Evolutionary conservation across 2,329 filamentous ascomycete genomes (phyloP).

Genomic region (Aspergillus costaricaensis): DNA sequence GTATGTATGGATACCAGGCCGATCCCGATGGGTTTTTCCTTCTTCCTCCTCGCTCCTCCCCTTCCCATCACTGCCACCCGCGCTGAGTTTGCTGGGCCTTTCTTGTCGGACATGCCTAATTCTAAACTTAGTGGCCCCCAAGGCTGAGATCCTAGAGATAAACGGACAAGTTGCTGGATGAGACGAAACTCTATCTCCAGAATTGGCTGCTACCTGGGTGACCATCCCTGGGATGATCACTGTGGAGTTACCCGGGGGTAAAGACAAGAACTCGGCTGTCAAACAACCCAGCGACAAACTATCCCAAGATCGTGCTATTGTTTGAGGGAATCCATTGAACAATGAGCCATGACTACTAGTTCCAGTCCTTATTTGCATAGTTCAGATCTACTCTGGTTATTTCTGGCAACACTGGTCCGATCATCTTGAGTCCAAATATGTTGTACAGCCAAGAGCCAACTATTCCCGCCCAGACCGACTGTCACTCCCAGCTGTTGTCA

Average conservation of each 20-base stretch:
- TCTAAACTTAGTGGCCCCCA: not conserved
- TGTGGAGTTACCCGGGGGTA: conserved; percentile 10
- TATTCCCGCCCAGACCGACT: conserved; percentile 16
- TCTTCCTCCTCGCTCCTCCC: no score
- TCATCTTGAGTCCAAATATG: not conserved
- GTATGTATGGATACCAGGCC: conserved; percentile 3
- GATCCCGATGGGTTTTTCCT: not conserved
- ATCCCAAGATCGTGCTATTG: not conserved
- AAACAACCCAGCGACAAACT: not conserved
- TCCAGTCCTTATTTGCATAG: conserved; percentile 2
- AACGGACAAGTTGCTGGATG: not conserved
- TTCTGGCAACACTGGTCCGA: not conserved
- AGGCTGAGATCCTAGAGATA: not conserved
- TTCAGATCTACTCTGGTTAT: conserved; percentile 3
- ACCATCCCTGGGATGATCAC: conserved; percentile 16
- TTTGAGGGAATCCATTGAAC: conserved; percentile 1
- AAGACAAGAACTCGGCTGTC: not conserved
- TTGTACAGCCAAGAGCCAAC: conserved; percentile 21
- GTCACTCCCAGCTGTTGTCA: conserved; percentile 1
- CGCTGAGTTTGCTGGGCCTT: not conserved
- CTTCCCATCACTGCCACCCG: not conserved
- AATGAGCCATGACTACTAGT: not conserved
- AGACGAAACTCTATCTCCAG: not conserved
- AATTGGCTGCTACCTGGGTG: not conserved
- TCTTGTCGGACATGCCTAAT: conserved; percentile 20